These are phyloP conservation scores for Entomophthora muscae DNA, from an alignment of 371 early-diverging fungal genomes.

Conservation along the genomic window DNA sequence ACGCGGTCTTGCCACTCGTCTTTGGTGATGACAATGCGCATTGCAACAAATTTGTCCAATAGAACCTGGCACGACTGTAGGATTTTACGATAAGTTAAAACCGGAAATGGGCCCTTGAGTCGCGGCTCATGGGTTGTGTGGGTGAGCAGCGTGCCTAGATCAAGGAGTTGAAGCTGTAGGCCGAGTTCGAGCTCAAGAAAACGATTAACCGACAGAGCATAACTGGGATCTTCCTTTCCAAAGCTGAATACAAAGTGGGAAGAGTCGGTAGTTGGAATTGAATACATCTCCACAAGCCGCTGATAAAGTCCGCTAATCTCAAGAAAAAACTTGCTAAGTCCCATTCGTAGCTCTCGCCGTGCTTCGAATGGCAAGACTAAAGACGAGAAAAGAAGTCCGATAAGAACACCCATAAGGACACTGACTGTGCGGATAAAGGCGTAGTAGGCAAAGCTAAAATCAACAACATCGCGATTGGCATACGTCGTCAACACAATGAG, in stretches of 20 bases:
- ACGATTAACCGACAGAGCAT: constrained; percentile 13
- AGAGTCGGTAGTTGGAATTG: constrained; percentile 11
- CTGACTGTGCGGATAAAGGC: constrained; percentile 45
- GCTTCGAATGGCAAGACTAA: constrained; percentile 75
- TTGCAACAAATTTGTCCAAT: constrained; percentile 47
- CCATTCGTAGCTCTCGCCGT: constrained; percentile 56
- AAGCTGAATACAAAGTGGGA: background rate
- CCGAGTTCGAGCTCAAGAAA: constrained; percentile 54
- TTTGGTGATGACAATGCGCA: constrained; percentile 41
- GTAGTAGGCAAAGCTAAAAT: constrained; percentile 28
- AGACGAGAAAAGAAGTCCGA: constrained; percentile 42
- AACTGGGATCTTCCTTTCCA: constrained; percentile 9
- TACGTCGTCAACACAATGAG: constrained; percentile 56
- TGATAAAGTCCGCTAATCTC: constrained; percentile 47
- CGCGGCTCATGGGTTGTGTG: constrained; percentile 71
- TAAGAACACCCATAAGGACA: constrained; percentile 46
- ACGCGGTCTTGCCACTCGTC: constrained; percentile 36
- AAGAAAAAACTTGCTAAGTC: constrained; percentile 37
- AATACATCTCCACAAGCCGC: constrained; percentile 41
- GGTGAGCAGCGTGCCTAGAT: constrained; percentile 33
- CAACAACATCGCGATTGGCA: constrained; percentile 42
- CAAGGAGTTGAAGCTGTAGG: constrained; percentile 42
- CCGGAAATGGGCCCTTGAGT: constrained; percentile 65
- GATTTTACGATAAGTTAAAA: constrained; percentile 38
- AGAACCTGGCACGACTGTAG: constrained; percentile 50